These are phyloP conservation scores for Emericellopsis atlantica DNA, from an alignment of 2,329 filamentous ascomycete species.

Conservation along the genomic window DNA sequence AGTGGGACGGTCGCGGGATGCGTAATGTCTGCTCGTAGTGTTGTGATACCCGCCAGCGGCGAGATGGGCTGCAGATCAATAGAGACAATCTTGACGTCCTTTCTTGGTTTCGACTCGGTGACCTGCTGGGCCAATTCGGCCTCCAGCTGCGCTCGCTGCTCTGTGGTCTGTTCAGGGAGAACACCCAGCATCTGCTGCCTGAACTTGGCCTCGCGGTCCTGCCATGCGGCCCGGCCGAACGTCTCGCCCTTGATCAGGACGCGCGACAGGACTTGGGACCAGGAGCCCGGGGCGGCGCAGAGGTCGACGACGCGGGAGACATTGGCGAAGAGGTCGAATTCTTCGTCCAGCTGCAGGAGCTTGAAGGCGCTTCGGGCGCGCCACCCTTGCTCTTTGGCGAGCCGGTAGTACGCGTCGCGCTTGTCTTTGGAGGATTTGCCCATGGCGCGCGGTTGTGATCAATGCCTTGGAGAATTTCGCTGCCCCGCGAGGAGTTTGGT, in stretches of 20 bases:
- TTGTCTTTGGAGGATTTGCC: conserved; percentile 98
- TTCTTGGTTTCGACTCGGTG: conserved; percentile 29
- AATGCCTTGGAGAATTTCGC: not conserved
- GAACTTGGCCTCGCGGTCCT: conserved; percentile 64
- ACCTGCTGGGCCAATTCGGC: conserved; percentile 8
- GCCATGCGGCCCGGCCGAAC: conserved; percentile 76
- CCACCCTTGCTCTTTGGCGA: conserved; percentile 98
- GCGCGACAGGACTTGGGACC: conserved; percentile 91
- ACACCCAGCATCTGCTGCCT: conserved; percentile 46
- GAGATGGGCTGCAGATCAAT: conserved; percentile 96
- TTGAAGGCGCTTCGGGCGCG: conserved; percentile 94
- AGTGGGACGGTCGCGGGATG: conserved; percentile 91
- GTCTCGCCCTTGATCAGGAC: conserved; percentile 89
- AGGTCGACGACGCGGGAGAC: conserved; percentile 91
- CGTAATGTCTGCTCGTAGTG: conserved; percentile 89
- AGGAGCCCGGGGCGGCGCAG: conserved; percentile 89
- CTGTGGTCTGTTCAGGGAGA: conserved; percentile 19
- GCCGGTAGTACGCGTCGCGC: conserved; percentile 91
- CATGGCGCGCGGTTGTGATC: conserved; percentile 42
- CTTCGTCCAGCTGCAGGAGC: conserved; percentile 86
- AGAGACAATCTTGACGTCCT: conserved; percentile 84
- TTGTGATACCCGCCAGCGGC: conserved; percentile 82
- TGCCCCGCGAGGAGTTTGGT: not conserved
- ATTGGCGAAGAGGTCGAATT: conserved; percentile 86
- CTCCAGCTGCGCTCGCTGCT: conserved; percentile 7